Evolutionary conservation across 345 rosid genomes (phyloP).

Genomic region (Chamaenerion angustifolium): DNA sequence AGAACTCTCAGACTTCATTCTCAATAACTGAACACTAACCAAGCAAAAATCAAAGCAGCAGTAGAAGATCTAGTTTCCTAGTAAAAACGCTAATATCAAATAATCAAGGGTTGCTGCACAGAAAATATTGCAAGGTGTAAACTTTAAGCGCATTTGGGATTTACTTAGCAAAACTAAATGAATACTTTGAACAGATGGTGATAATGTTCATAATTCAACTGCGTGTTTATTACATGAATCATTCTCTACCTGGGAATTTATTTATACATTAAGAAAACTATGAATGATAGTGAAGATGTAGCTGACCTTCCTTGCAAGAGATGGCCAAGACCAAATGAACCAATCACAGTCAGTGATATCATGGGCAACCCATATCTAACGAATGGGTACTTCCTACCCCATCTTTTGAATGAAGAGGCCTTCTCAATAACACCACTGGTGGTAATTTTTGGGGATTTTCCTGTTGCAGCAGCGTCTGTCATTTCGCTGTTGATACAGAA

Average conservation of each 20-base stretch:
- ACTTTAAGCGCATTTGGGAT: no score
- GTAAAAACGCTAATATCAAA: no score
- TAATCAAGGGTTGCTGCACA: no score
- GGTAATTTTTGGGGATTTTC: not conserved
- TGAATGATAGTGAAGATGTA: not conserved
- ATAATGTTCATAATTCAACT: no score
- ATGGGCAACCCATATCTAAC: constrained; percentile 86
- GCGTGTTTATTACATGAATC: not conserved
- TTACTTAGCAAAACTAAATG: no score
- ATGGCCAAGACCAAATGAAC: constrained; percentile 72
- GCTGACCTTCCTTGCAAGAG: constrained; percentile 90
- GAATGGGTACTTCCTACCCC: constrained; percentile 83
- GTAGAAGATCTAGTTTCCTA: no score
- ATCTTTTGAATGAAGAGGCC: constrained; percentile 41
- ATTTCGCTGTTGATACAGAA: not conserved
- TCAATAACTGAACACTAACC: no score
- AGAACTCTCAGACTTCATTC: no score
- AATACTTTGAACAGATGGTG: no score
- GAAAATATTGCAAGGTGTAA: no score
- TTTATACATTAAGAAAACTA: no score
- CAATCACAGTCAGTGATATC: constrained; percentile 81
- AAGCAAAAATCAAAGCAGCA: no score
- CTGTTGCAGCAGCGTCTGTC: not conserved
- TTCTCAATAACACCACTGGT: constrained; percentile 3
- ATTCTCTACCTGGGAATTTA: not conserved